These are phyloP conservation scores for Picea engelmannii DNA, from an alignment of 83 land plant genomes.

Conservation along the genomic window DNA sequence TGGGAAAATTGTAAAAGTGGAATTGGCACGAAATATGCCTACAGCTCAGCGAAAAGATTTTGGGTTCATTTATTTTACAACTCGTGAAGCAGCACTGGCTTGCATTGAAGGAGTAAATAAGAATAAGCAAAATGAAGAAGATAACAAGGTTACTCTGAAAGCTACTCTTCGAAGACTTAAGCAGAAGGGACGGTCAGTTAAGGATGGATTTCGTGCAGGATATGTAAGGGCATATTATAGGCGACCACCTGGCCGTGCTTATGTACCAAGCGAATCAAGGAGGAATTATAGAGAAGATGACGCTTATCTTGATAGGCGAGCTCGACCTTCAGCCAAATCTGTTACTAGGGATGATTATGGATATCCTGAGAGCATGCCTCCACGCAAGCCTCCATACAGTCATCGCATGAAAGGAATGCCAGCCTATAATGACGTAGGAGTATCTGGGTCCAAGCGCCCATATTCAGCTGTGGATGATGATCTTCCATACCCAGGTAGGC, in stretches of 20 bases:
- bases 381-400: constrained; percentile 16
- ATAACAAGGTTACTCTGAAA: constrained; percentile 41
- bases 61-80: too few relatives aligned
- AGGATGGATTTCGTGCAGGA: constrained; percentile 14
- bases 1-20: constrained; percentile 41
- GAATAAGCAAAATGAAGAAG: constrained; percentile 12
- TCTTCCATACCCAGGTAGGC: too few relatives aligned
- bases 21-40: too few relatives aligned
- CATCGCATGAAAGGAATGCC: constrained; percentile 5
- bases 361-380: background rate
- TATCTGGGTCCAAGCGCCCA: constrained; percentile 21
- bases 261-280: background rate
- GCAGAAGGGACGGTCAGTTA: constrained; percentile 25
- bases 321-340: constrained; percentile 14
- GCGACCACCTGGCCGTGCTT: constrained; percentile 4
- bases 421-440: constrained; percentile 19
- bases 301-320: background rate
- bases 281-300: constrained; percentile 16
- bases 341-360: constrained; percentile 18
- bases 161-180: constrained; percentile 39
- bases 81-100: too few relatives aligned
- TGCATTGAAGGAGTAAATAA: constrained; percentile 6
- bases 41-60: too few relatives aligned
- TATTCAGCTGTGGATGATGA: too few relatives aligned
- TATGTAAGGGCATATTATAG: constrained; percentile 4